Evolutionary conservation across 495 filamentous ascomycete genomes (phyloP).

Genomic region (Tuber magnatum): DNA sequence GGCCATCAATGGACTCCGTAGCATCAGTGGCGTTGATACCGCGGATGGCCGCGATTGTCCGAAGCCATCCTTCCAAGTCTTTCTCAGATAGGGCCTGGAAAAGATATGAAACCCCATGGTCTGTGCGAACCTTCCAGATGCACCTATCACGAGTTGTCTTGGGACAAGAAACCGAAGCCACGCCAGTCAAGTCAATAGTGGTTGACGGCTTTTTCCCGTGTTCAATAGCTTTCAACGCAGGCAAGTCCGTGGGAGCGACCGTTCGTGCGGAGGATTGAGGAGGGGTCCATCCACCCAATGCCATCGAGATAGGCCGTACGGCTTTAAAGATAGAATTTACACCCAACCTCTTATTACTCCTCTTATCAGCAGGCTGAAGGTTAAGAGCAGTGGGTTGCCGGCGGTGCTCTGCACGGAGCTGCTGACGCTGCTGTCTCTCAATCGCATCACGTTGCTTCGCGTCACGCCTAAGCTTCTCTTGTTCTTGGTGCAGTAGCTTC

Average conservation of each 20-base stretch:
- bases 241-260: slow-evolving; percentile 35
- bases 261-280: slow-evolving; percentile 32
- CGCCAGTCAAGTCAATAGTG: slow-evolving; percentile 30
- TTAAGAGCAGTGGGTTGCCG: slow-evolving; percentile 39
- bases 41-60: slow-evolving; percentile 33
- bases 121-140: slow-evolving; percentile 37
- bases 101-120: slow-evolving; percentile 35
- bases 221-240: slow-evolving; percentile 32
- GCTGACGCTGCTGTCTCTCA: slow-evolving; percentile 38
- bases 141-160: slow-evolving; percentile 35
- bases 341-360: slow-evolving; percentile 38
- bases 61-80: slow-evolving; percentile 39
- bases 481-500: slow-evolving; percentile 39
- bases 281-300: slow-evolving; percentile 38
- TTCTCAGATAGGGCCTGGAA: slow-evolving; percentile 40
- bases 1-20: slow-evolving; percentile 40
- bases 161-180: slow-evolving; percentile 31
- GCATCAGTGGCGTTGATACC: slow-evolving; percentile 37
- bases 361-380: slow-evolving; percentile 35
- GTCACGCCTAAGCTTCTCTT: slow-evolving; percentile 41
- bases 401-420: slow-evolving; percentile 34
- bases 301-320: slow-evolving; percentile 41
- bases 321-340: slow-evolving; percentile 42
- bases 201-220: slow-evolving; percentile 37
- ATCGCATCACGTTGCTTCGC: slow-evolving; percentile 40